Evolutionary conservation across 2,329 filamentous ascomycete genomes (phyloP), one percentile per base, ranked within the genome.

Genomic region (Pestalotiopsis sp.): DNA sequence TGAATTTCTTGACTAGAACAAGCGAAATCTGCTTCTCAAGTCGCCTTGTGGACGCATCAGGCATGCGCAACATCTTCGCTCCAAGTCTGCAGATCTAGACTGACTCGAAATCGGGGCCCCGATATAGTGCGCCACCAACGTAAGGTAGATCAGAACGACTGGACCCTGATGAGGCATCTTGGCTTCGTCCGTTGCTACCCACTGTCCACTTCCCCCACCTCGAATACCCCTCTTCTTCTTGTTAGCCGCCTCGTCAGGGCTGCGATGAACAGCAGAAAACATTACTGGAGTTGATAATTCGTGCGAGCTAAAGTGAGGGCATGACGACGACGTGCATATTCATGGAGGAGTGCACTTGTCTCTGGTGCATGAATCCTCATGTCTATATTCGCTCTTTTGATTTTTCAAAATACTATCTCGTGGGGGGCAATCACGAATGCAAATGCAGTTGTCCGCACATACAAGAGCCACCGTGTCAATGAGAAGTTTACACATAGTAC

Each of bases 21-120:
- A 35, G 44, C 44, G 44, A 52, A 52, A n/a, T 52, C 44, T 17
- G 17, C 44, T 17, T 9, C 17, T 52, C 30, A 30, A 30, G 30
- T 30, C 30, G 9, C 30, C 30, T 35, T 35, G 30, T 35, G 6
- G 30, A 35, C 22, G 22, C 22, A 58, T n/a, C 17, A 13, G 22
- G 26, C 30, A 35, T 61, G 58, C 58, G 35, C 58, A 61, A 35
- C 58, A 61, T 61, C 24, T 61, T 61, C 30, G 58, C 58, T 35
- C 14, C 57, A 35, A 35, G 30, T 35, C 20, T 20, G 9, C 44
- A 39, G 30, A 30, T n/a, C 58, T 61, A 61, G 58, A 61, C 58
- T 61, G 26, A 61, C n/a, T 39, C 30, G 35, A 39, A 10, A 61
- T 20, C 30, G 30, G 58, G n/a, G 26, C 26, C 58, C 24, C n/a